Conservation (phyloP, 148 eudicot genomes). For the Chenopodium suecicum region DNA sequence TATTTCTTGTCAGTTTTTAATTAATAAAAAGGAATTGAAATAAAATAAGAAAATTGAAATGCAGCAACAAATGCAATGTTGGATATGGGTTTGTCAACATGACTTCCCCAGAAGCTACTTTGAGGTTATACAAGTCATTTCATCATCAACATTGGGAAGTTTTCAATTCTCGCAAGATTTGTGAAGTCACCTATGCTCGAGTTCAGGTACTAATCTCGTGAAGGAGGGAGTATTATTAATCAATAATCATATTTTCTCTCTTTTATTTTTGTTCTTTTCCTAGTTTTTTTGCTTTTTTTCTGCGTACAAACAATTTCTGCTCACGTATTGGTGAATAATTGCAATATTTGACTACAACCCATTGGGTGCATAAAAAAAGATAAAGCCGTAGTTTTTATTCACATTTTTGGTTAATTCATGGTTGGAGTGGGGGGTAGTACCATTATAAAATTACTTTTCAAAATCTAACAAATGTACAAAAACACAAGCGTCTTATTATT, state of each 20-base stretch:
- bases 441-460: too few species aligned
- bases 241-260: too few species aligned
- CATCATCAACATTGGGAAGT: conserved; percentile 91
- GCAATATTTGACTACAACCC: not conserved
- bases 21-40: not conserved
- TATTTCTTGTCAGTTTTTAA: not conserved
- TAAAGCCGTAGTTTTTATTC: not conserved
- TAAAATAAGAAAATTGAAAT: too few species aligned
- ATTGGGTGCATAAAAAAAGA: not conserved
- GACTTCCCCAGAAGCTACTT: conserved; percentile 84
- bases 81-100: conserved; percentile 98
- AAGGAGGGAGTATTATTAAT: too few species aligned
- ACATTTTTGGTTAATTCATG: not conserved
- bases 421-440: too few species aligned
- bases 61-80: conserved; percentile 93
- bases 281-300: not conserved
- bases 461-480: too few species aligned
- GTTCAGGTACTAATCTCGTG: conserved; percentile 42
- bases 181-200: conserved; percentile 88
- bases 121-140: conserved; percentile 79
- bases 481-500: too few species aligned
- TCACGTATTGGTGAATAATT: not conserved
- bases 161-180: conserved; percentile 90
- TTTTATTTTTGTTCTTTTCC: not conserved
- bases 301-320: not conserved